Evolutionary conservation across 164 flowering plant genomes (phyloP).

Genomic region (Umbellularia californica): DNA sequence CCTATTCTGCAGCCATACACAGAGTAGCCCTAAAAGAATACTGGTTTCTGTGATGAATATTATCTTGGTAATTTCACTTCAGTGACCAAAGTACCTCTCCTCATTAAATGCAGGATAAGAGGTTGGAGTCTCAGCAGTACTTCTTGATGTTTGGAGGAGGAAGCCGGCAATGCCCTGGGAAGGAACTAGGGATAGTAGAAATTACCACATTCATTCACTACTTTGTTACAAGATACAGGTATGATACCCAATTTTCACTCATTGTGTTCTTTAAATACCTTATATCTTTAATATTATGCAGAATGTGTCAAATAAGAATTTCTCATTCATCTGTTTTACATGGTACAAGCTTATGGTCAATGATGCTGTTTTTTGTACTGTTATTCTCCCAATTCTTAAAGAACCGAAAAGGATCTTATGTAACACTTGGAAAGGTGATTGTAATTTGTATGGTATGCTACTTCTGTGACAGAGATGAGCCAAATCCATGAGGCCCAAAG

Average conservation of each 20-base stretch:
- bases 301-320: background rate
- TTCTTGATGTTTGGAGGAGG: conserved; percentile 83
- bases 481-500: too few relatives aligned
- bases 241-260: background rate
- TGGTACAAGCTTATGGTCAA: background rate
- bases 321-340: background rate
- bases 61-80: too few relatives aligned
- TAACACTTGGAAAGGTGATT: too few relatives aligned
- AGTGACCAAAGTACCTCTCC: background rate
- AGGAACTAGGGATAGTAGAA: conserved; percentile 75
- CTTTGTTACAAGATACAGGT: conserved; percentile 85
- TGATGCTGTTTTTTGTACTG: background rate
- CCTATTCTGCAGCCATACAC: too few relatives aligned
- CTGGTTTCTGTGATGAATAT: too few relatives aligned
- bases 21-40: too few relatives aligned
- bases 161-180: conserved; percentile 81
- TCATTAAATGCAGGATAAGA: conserved; percentile 46
- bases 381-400: too few relatives aligned
- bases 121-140: conserved; percentile 52
- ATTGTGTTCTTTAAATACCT: background rate
- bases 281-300: background rate
- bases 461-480: too few relatives aligned
- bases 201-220: conserved; percentile 78
- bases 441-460: too few relatives aligned
- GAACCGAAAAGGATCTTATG: too few relatives aligned